phyloP scores from a whole-genome alignment of 495 filamentous ascomycete species.

The Daldinia grandis region DNA sequence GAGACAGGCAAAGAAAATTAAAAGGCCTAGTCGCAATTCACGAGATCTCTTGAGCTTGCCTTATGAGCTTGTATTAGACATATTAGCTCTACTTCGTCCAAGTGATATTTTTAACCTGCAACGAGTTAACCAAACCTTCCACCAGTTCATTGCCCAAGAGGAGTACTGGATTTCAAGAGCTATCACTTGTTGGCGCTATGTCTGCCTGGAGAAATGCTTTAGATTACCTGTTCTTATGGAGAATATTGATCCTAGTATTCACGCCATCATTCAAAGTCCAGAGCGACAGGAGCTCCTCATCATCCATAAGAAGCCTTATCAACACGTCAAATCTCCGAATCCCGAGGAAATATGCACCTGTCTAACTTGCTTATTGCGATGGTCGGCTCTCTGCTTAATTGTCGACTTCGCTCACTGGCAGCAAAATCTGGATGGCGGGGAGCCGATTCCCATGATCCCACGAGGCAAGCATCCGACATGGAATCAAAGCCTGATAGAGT shows the following conservation, averaged over 20 bases:
- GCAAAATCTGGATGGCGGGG: conserved; percentile 55
- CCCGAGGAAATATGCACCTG: conserved; percentile 57
- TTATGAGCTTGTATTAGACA: conserved; percentile 57
- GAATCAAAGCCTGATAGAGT: conserved; percentile 54
- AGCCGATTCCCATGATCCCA: conserved; percentile 60
- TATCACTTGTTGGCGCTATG: conserved; percentile 55
- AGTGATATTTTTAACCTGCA: conserved; percentile 57
- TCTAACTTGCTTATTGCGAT: conserved; percentile 59
- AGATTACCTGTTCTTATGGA: conserved; percentile 54
- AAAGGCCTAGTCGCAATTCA: conserved; percentile 19
- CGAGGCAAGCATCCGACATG: conserved; percentile 55
- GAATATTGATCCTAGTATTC: conserved; percentile 49
- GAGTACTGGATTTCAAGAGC: conserved; percentile 49
- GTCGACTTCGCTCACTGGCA: conserved; percentile 67
- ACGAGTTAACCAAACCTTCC: conserved; percentile 48
- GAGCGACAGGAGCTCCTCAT: conserved; percentile 48
- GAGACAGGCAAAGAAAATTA: conserved; percentile 50
- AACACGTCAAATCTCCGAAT: conserved; percentile 57
- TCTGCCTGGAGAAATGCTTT: conserved; percentile 58
- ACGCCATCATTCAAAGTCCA: conserved; percentile 46
- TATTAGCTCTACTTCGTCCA: conserved; percentile 54
- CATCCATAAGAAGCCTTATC: conserved; percentile 56
- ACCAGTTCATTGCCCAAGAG: conserved; percentile 51
- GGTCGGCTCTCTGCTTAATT: conserved; percentile 60
- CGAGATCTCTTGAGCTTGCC: conserved; percentile 54